Evolutionary conservation across 2,329 filamentous ascomycete genomes (phyloP).

Genomic region (Colletotrichum sp.): DNA sequence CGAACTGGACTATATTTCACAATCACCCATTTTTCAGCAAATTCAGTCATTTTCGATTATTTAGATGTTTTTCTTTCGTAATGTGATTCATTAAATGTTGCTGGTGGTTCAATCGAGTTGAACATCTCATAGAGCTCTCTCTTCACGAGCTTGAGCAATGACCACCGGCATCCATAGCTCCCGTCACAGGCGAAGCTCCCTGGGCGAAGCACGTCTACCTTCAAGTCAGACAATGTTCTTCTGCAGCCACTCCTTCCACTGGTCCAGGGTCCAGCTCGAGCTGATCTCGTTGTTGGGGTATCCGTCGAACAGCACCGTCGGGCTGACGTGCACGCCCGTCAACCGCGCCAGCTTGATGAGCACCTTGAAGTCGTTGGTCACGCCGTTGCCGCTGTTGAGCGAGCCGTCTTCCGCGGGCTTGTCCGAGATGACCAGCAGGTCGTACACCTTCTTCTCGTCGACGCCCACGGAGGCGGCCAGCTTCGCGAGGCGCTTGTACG

Average conservation of each 20-base stretch:
- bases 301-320: constrained; percentile 88
- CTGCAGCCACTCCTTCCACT: constrained; percentile 86
- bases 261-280: constrained; percentile 76
- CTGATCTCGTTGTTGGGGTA: constrained; percentile 80
- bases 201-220: not conserved
- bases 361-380: constrained; percentile 86
- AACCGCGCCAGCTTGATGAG: constrained; percentile 81
- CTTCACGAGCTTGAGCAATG: not conserved
- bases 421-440: constrained; percentile 71
- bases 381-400: constrained; percentile 79
- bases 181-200: not conserved
- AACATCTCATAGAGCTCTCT: not conserved
- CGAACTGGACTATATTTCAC: not conserved
- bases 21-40: not conserved
- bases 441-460: constrained; percentile 72
- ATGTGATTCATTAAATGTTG: not conserved
- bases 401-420: constrained; percentile 70
- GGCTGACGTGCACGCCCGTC: constrained; percentile 86
- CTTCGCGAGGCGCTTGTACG: constrained; percentile 79
- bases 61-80: not conserved
- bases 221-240: constrained; percentile 51
- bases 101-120: not conserved
- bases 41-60: not conserved
- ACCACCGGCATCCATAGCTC: not conserved
- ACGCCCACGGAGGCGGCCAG: constrained; percentile 74